Evolutionary conservation across 1,284 basidiomycete genomes (phyloP).

Genomic region (Cryptococcus sp.): DNA sequence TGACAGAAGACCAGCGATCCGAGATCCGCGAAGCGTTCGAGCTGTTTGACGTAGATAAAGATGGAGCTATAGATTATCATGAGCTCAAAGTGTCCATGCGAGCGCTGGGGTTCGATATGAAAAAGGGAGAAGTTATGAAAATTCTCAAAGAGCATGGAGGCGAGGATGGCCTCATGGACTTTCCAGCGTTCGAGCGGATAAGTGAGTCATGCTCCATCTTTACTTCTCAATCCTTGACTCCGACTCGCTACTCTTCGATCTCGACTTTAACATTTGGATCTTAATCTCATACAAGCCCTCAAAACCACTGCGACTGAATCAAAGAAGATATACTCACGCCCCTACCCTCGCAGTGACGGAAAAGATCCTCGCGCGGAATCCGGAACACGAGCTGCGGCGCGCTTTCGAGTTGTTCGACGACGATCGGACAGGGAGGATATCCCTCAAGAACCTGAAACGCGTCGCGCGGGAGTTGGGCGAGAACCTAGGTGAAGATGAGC

Average conservation of each 20-base stretch:
- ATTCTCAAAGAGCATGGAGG: constrained; percentile 90
- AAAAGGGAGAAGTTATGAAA: constrained; percentile 97
- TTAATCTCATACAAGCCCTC: no score
- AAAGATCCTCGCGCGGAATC: constrained; percentile 87
- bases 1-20: constrained; percentile 92
- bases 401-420: constrained; percentile 97
- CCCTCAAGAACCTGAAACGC: constrained; percentile 81
- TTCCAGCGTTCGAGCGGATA: constrained; percentile 91
- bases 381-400: constrained; percentile 91
- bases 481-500: constrained; percentile 90
- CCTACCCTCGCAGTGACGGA: constrained; percentile 94
- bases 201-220: constrained; percentile 65
- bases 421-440: constrained; percentile 93
- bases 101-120: constrained; percentile 94
- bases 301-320: no score
- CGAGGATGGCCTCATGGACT: constrained; percentile 87
- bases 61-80: constrained; percentile 95
- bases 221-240: no score
- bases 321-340: no score
- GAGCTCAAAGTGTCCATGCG: constrained; percentile 99
- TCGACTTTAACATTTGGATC: no score
- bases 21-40: constrained; percentile 99
- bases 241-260: no score
- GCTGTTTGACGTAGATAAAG: constrained; percentile 98
- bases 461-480: constrained; percentile 98